Percentiles rank a stretch among this genome's conserved stretches.
phyloP scores from a whole-genome alignment of 176 grass and related monocot genomes.

The Oryza coarctata region DNA sequence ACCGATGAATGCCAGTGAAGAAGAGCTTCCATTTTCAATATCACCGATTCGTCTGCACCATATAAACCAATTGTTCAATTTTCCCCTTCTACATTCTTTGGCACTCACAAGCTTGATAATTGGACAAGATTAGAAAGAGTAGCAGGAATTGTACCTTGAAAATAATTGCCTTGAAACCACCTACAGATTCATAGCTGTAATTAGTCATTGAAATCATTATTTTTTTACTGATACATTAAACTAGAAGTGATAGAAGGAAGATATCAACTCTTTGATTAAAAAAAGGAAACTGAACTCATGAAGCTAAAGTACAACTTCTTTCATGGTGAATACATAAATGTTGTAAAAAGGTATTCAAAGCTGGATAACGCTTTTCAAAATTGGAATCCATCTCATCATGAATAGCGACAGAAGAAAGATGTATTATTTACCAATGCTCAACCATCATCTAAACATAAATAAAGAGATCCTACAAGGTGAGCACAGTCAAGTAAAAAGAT shows the following conservation, averaged over 20 bases:
- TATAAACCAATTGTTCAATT: slow-evolving; percentile 18
- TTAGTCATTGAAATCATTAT: slow-evolving; percentile 4
- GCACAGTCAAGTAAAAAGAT: too few species aligned
- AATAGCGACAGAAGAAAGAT: background rate
- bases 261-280: too few species aligned
- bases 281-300: too few species aligned
- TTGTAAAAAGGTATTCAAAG: too few species aligned
- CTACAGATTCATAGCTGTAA: slow-evolving; percentile 33
- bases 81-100: background rate
- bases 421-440: background rate
- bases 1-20: slow-evolving; percentile 60
- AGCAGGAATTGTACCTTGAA: slow-evolving; percentile 74
- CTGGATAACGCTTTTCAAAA: too few species aligned
- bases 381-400: too few species aligned
- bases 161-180: slow-evolving; percentile 84
- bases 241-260: background rate
- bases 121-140: slow-evolving; percentile 59
- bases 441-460: background rate
- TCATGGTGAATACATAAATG: too few species aligned
- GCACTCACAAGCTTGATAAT: slow-evolving; percentile 63
- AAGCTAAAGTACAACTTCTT: too few species aligned
- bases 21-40: slow-evolving; percentile 67
- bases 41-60: slow-evolving; percentile 71
- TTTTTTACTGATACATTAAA: slow-evolving; percentile 6
- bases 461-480: background rate